Evolutionary conservation across 2,329 filamentous ascomycete species (phyloP).

Genomic region (Fusarium virguliforme): DNA sequence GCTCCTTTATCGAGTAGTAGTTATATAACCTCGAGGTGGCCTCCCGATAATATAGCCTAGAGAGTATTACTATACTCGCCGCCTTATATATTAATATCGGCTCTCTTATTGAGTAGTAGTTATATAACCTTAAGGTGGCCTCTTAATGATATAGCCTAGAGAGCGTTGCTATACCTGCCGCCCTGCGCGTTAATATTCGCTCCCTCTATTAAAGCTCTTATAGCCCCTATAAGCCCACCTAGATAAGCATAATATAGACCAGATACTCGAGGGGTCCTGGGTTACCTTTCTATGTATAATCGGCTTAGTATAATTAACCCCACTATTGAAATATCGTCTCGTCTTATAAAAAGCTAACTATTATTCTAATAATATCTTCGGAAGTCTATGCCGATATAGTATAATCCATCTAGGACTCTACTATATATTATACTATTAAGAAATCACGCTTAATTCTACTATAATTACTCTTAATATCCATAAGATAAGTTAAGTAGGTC

Average conservation of each 20-base stretch:
- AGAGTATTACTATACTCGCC: conserved; percentile 18
- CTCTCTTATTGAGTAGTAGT: conserved; percentile 24
- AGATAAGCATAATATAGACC: conserved; percentile 37
- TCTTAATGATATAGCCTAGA: conserved; percentile 31
- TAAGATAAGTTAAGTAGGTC: conserved; percentile 46
- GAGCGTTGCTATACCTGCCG: conserved; percentile 31
- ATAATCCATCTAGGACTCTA: conserved; percentile 37
- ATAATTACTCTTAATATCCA: conserved; percentile 25
- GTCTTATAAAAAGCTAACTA: conserved; percentile 31
- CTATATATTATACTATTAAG: conserved; percentile 43
- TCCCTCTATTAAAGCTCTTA: conserved; percentile 26
- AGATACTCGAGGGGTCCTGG: conserved; percentile 21
- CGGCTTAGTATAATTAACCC: conserved; percentile 31
- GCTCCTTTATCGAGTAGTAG: neutral
- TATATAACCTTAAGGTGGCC: conserved; percentile 13
- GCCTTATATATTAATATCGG: conserved; percentile 18
- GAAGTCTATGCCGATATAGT: conserved; percentile 21
- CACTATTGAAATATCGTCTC: conserved; percentile 31
- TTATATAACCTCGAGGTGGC: conserved; percentile 16
- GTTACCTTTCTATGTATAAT: neutral
- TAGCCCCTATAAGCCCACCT: conserved; percentile 16
- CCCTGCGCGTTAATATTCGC: conserved; percentile 23
- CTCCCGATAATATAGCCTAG: conserved; percentile 12
- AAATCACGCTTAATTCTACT: conserved; percentile 22
- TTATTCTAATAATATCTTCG: conserved; percentile 12